These are phyloP conservation scores for Cenchrus americanus DNA, from an alignment of 176 grass and related monocot species.

Conservation along the genomic window DNA sequence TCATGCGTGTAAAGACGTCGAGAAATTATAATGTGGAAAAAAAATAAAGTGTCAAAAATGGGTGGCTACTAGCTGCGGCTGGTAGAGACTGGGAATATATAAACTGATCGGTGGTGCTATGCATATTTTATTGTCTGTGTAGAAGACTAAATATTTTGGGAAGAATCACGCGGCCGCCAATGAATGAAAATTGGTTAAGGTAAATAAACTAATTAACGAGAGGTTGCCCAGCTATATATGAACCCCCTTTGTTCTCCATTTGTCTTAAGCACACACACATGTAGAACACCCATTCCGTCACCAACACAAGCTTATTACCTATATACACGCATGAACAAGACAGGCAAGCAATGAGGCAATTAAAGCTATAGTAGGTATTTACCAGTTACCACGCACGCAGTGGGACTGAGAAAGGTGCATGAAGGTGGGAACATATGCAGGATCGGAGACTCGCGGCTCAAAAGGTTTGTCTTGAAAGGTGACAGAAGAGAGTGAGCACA, in stretches of 20 bases:
- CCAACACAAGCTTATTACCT: neutral
- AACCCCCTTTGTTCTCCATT: neutral
- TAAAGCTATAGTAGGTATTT: too few relatives aligned
- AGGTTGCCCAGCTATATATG: neutral
- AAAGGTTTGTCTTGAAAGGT: neutral
- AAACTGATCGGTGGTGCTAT: neutral
- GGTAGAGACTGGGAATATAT: neutral
- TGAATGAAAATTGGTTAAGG: too few relatives aligned
- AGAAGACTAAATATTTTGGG: neutral
- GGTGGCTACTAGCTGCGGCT: neutral
- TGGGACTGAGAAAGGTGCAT: neutral
- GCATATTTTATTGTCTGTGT: neutral
- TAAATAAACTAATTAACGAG: too few relatives aligned
- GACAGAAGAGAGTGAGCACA: constrained; percentile 47
- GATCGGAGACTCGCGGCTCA: neutral
- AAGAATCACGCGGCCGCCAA: neutral
- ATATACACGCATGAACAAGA: too few relatives aligned
- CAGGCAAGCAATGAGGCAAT: neutral
- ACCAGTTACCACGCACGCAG: too few relatives aligned
- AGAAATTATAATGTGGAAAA: neutral
- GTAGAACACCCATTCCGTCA: neutral
- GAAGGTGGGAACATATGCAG: neutral
- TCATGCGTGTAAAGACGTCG: neutral
- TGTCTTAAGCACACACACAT: neutral
- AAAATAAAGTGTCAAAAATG: neutral